These are phyloP conservation scores for Trypanosoma caninum DNA, from an alignment of 208 protist species.

Conservation along the genomic window DNA sequence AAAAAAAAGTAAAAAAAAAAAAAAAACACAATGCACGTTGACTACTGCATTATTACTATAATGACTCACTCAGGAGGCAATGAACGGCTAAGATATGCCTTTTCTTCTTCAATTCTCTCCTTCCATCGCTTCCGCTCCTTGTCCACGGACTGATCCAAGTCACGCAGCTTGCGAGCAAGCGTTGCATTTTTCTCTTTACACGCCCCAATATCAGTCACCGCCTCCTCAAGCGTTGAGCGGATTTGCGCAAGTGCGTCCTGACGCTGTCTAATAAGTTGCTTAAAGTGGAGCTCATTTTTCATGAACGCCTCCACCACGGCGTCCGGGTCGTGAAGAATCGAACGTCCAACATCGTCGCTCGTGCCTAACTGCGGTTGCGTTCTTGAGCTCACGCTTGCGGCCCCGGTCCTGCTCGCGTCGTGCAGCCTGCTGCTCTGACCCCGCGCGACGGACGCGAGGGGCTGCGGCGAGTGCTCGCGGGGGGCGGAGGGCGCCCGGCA, in stretches of 20 bases:
- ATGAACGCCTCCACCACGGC: slow-evolving; percentile 70
- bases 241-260: slow-evolving; percentile 59
- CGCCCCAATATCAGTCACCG: slow-evolving; percentile 45
- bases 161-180: slow-evolving; percentile 54
- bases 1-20: slow-evolving; percentile 17
- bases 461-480: not conserved
- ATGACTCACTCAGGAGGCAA: slow-evolving; percentile 3
- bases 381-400: not conserved
- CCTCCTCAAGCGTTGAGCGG: slow-evolving; percentile 55
- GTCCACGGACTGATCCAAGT: slow-evolving; percentile 66
- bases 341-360: slow-evolving; percentile 13
- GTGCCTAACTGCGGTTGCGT: not conserved
- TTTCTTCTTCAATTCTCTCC: slow-evolving; percentile 67
- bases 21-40: not conserved
- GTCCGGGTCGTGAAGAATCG: slow-evolving; percentile 49
- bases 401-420: not conserved
- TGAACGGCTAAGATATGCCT: slow-evolving; percentile 39
- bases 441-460: slow-evolving; percentile 16
- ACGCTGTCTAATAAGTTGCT: slow-evolving; percentile 69
- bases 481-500: slow-evolving; percentile 4
- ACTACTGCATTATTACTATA: not conserved
- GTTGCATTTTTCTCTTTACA: slow-evolving; percentile 68
- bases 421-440: slow-evolving; percentile 20
- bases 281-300: slow-evolving; percentile 84
- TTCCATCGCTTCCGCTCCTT: slow-evolving; percentile 60